These are phyloP conservation scores for Ogataea pini DNA, from an alignment of 805 yeast genomes.

Conservation along the genomic window DNA sequence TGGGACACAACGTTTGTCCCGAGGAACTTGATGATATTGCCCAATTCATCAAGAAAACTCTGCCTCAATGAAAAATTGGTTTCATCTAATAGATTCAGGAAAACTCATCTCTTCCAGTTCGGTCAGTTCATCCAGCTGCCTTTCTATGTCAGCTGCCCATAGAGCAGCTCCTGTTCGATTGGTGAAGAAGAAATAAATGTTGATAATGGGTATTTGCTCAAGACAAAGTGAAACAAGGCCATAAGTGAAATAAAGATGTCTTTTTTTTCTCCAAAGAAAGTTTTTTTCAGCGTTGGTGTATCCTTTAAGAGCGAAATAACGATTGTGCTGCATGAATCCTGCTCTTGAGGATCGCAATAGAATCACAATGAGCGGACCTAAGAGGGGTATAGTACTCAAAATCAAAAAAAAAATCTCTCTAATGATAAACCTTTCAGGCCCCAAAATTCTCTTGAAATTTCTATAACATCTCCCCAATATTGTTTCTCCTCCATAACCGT, in stretches of 20 bases:
- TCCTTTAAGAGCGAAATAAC: slow-evolving; percentile 61
- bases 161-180: slow-evolving; percentile 63
- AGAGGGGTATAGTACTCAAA: slow-evolving; percentile 52
- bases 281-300: slow-evolving; percentile 44
- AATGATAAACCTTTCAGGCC: slow-evolving; percentile 44
- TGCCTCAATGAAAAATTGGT: slow-evolving; percentile 24
- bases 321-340: slow-evolving; percentile 51
- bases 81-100: neutral
- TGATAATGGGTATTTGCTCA: slow-evolving; percentile 56
- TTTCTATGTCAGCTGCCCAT: slow-evolving; percentile 53
- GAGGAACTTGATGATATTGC: slow-evolving; percentile 63
- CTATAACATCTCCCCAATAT: slow-evolving; percentile 24
- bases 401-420: slow-evolving; percentile 39
- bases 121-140: slow-evolving; percentile 3
- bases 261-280: slow-evolving; percentile 37
- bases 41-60: slow-evolving; percentile 42
- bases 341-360: slow-evolving; percentile 54
- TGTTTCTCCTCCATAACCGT: slow-evolving; percentile 33
- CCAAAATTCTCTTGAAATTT: slow-evolving; percentile 21
- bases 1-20: slow-evolving; percentile 68
- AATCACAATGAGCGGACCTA: slow-evolving; percentile 58
- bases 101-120: too few relatives aligned
- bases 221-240: slow-evolving; percentile 53
- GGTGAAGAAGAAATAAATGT: slow-evolving; percentile 56
- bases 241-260: slow-evolving; percentile 42